Evolutionary conservation across 495 filamentous ascomycete species (phyloP).

Genomic region (Penicillium pancosmium): DNA sequence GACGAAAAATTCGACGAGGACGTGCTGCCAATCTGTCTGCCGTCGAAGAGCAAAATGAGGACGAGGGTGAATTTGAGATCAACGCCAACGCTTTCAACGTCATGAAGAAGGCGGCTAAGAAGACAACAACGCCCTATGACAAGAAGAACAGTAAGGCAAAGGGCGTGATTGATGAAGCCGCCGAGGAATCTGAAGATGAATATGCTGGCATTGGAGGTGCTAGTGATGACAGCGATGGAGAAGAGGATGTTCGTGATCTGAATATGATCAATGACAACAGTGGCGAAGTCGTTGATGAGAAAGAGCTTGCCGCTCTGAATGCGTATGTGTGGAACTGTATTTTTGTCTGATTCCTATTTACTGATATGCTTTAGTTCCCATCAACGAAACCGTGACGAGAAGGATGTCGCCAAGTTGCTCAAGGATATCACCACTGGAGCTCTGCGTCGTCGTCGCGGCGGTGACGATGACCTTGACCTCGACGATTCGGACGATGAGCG

Average conservation of each 20-base stretch:
- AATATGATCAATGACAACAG: constrained; percentile 91
- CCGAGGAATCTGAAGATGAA: constrained; percentile 97
- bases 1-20: constrained; percentile 59
- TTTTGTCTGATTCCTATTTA: neutral
- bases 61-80: constrained; percentile 43
- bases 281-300: constrained; percentile 73
- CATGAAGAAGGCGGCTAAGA: constrained; percentile 72
- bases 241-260: constrained; percentile 69
- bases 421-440: constrained; percentile 88
- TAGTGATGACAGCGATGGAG: constrained; percentile 81
- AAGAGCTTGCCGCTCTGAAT: constrained; percentile 80
- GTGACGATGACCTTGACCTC: constrained; percentile 74
- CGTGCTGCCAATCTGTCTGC: constrained; percentile 39
- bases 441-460: constrained; percentile 76
- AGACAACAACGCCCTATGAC: constrained; percentile 61
- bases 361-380: constrained; percentile 38
- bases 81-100: constrained; percentile 66
- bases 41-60: constrained; percentile 40
- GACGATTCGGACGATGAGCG: constrained; percentile 87
- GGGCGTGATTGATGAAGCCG: constrained; percentile 87
- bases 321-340: constrained; percentile 64
- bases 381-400: constrained; percentile 59
- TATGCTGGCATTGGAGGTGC: constrained; percentile 92
- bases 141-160: constrained; percentile 88
- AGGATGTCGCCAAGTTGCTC: constrained; percentile 84